These are phyloP conservation scores for Escallonia herrerae DNA, from an alignment of 129 eudicot species.

Conservation along the genomic window DNA sequence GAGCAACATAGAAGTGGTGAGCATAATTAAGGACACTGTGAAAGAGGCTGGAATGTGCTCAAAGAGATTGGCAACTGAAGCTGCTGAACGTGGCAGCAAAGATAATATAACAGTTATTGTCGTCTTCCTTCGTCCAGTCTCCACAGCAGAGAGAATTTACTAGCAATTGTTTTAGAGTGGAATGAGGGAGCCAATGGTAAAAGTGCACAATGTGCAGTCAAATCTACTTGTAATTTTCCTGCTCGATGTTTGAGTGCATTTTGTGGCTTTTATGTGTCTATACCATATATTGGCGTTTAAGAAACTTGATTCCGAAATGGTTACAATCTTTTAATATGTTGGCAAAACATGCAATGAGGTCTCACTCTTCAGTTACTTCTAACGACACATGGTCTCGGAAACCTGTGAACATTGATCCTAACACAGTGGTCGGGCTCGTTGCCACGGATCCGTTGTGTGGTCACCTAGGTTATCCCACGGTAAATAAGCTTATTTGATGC, in stretches of 20 bases:
- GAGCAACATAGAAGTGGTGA: slow-evolving; percentile 51
- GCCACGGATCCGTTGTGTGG: too few relatives aligned
- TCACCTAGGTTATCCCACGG: too few relatives aligned
- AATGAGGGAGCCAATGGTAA: too few relatives aligned
- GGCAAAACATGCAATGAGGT: too few relatives aligned
- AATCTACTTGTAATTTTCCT: too few relatives aligned
- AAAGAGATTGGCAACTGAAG: slow-evolving; percentile 91
- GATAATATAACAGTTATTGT: slow-evolving; percentile 91
- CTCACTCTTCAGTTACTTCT: too few relatives aligned
- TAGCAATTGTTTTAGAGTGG: slow-evolving; percentile 9
- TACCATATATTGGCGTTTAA: background rate
- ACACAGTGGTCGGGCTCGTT: too few relatives aligned
- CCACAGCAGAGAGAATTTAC: slow-evolving; percentile 89
- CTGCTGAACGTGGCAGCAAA: slow-evolving; percentile 86
- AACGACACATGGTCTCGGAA: too few relatives aligned
- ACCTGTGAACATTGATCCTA: too few relatives aligned
- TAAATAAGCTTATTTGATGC: too few relatives aligned
- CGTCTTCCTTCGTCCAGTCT: slow-evolving; percentile 73
- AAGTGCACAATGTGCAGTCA: too few relatives aligned
- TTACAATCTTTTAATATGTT: too few relatives aligned
- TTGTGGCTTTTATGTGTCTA: background rate
- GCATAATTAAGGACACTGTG: slow-evolving; percentile 74
- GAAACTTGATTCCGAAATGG: background rate
- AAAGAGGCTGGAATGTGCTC: slow-evolving; percentile 96
- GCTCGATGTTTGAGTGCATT: background rate